Evolutionary conservation across 2,329 filamentous ascomycete species (phyloP).

Genomic region (Tolypocladium pustulatum): DNA sequence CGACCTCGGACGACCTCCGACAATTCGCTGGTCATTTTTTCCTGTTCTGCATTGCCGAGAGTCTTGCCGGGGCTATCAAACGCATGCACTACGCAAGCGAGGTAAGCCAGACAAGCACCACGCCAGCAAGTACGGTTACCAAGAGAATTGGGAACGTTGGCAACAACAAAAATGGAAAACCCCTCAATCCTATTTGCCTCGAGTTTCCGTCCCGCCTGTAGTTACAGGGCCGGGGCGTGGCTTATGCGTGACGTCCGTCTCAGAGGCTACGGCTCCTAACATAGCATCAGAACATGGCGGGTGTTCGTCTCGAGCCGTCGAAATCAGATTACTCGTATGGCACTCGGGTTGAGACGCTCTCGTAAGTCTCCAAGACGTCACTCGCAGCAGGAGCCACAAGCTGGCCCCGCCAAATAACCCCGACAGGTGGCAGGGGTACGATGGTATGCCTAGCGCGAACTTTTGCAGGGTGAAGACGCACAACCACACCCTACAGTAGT

Average conservation of each 20-base stretch:
- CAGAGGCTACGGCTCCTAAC: not conserved
- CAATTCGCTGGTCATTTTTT: slow-evolving; percentile 2
- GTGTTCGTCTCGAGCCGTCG: not conserved
- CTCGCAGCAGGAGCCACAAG: not conserved
- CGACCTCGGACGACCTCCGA: slow-evolving; percentile 7
- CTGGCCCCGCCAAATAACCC: slow-evolving; percentile 1
- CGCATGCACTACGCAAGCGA: not conserved
- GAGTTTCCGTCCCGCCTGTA: too few species aligned
- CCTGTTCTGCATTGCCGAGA: slow-evolving; percentile 4
- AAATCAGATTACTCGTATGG: not conserved
- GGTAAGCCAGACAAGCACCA: not conserved
- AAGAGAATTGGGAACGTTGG: not conserved
- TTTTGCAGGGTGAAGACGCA: slow-evolving; percentile 4
- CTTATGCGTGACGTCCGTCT: not conserved
- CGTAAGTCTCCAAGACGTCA: not conserved
- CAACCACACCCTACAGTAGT: not conserved
- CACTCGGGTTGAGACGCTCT: not conserved
- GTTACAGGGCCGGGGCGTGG: not conserved
- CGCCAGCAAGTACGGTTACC: not conserved
- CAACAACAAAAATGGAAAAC: not conserved
- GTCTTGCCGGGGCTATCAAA: not conserved
- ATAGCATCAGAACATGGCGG: not conserved
- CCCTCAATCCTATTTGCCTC: not conserved
- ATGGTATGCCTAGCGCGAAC: slow-evolving; percentile 4
- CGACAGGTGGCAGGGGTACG: not conserved